Conservation (phyloP, 176 grass and related monocot species). For the Typha latifolia region DNA sequence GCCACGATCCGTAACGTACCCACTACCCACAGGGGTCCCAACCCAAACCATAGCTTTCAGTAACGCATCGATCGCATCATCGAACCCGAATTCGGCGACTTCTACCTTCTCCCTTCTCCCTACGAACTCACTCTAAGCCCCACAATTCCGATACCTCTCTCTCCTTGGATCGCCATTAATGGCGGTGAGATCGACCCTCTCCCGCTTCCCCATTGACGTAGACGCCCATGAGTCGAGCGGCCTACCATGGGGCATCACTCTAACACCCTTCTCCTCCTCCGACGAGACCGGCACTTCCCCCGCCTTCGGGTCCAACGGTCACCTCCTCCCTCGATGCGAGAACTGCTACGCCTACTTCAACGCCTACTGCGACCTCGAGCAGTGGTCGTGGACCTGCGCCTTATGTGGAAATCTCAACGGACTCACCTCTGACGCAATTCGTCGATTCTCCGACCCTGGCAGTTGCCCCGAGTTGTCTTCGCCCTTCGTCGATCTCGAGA, state of each 20-base stretch:
- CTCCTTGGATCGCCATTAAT: conserved; percentile 22
- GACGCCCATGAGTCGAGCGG: conserved; percentile 45
- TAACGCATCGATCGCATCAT: background rate
- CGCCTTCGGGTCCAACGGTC: conserved; percentile 24
- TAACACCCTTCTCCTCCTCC: conserved; percentile 60
- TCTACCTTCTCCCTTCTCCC: background rate
- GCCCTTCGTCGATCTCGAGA: conserved; percentile 82
- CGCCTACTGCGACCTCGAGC: conserved; percentile 67
- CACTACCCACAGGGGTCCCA: too few relatives aligned
- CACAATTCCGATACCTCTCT: too few relatives aligned
- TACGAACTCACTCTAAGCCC: background rate
- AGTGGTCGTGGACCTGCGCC: conserved; percentile 76
- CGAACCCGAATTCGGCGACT: background rate
- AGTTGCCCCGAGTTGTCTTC: conserved; percentile 62
- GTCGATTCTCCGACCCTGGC: conserved; percentile 38
- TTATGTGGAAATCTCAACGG: conserved; percentile 75
- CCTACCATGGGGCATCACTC: conserved; percentile 66
- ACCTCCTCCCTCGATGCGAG: conserved; percentile 79
- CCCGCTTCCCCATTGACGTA: conserved; percentile 49
- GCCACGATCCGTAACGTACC: too few relatives aligned
- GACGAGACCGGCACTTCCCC: conserved; percentile 62
- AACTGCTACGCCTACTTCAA: conserved; percentile 78
- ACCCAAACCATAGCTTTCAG: too few relatives aligned
- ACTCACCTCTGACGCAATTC: conserved; percentile 41
- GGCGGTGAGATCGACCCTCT: conserved; percentile 63